Evolutionary conservation across 164 flowering plant species (phyloP), one percentile per base, ranked within the genome.

Genomic region (Tetrastigma voinierianum): DNA sequence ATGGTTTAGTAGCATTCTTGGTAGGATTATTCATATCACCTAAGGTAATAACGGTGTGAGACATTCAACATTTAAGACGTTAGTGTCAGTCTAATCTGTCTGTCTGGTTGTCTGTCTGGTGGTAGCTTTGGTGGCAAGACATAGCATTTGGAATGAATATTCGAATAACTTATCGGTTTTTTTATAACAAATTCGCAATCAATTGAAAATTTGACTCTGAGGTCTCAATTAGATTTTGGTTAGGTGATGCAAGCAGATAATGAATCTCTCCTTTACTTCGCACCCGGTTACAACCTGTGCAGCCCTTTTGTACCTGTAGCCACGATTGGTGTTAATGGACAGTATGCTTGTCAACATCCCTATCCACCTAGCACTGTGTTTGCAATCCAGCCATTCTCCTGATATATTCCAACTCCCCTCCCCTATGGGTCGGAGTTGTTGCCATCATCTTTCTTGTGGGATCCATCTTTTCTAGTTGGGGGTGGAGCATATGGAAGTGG

Each of bases 161-260:
- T 32, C 6, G 40, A 32, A 32, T 32, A 32, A 32, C 40, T 0
- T 0, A 32, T 32, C 6, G 40, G 40, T 32, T 32, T 32, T 32
- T 32, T 32, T 32, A 32, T 32, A 3, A n/a, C n/a, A n/a, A n/a
- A n/a, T 32, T 32, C 6, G 40, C n/a, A n/a, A n/a, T 32, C 40
- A 32, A 7, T 32, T 32, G 40, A 7, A 32, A 32, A 32, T 32
- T 3, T 32, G 40, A 32, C 40, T 32, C 40, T 32, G 40, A 32
- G 40, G 40, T n/a, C n/a, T n/a, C n/a, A n/a, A n/a, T n/a, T n/a
- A n/a, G n/a, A n/a, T n/a, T n/a, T 51, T 16, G 25, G 62, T 51
- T 48, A 77, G 90, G 84, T 68, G 19, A 63, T 82, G 70, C 86
- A 79, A 70, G 79, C 76, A 23, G 87, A 86, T 60, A 79, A 82